Percentiles rank a stretch among this genome's conserved stretches.
Conservation (phyloP, 2,329 filamentous ascomycete species). For the Diaporthe sp. region DNA sequence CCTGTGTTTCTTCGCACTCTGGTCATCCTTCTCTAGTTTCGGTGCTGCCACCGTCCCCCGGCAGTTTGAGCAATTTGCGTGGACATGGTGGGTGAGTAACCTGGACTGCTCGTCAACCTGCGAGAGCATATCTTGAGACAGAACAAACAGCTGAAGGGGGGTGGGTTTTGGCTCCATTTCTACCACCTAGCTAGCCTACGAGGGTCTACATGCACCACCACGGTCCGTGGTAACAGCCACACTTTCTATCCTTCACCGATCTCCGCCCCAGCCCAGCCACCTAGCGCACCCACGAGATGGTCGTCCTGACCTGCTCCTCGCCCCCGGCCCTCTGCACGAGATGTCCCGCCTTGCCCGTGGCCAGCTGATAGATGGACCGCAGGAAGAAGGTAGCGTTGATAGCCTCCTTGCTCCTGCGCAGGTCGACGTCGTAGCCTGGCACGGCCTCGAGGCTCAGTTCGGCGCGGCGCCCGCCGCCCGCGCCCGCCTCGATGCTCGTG, state of each 20-base stretch:
- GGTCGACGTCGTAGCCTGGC: slow-evolving; percentile 36
- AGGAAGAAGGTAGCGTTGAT: slow-evolving; percentile 31
- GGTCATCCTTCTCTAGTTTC: too few relatives aligned
- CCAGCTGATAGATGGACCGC: slow-evolving; percentile 37
- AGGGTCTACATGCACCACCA: background rate
- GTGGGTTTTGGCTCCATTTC: background rate
- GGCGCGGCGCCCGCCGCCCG: slow-evolving; percentile 64
- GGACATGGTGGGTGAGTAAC: too few relatives aligned
- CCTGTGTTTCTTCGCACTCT: background rate
- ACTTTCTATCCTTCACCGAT: background rate
- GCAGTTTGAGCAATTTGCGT: background rate
- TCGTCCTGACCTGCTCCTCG: slow-evolving; percentile 27
- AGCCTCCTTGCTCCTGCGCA: slow-evolving; percentile 14
- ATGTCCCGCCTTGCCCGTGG: slow-evolving; percentile 32
- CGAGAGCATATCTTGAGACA: background rate
- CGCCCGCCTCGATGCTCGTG: slow-evolving; percentile 65
- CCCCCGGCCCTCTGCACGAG: background rate
- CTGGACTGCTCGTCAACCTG: too few relatives aligned
- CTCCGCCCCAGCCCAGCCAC: background rate
- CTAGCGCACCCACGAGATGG: slow-evolving; percentile 32
- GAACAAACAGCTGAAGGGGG: background rate
- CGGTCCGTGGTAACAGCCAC: background rate
- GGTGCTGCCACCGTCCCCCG: background rate
- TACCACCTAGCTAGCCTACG: background rate
- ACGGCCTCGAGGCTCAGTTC: slow-evolving; percentile 62